Evolutionary conservation across 345 rosid species (phyloP).

Genomic region (Sonneratia alba): DNA sequence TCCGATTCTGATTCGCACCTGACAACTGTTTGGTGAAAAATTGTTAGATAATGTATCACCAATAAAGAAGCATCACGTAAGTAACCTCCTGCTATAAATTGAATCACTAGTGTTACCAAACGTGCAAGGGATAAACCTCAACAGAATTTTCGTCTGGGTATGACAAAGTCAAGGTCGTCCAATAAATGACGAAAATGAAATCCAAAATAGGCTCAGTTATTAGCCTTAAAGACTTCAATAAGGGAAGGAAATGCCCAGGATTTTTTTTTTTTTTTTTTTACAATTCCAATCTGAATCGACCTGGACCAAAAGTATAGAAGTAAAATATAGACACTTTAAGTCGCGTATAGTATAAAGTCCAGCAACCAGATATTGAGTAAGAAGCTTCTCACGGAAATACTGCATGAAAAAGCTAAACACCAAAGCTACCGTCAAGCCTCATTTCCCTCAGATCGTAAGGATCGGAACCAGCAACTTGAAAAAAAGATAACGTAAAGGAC

Average conservation of each 20-base stretch:
- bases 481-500: background rate
- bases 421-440: background rate
- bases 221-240: background rate
- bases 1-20: slow-evolving; percentile 59
- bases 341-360: background rate
- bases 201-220: background rate
- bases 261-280: background rate
- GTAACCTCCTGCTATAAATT: background rate
- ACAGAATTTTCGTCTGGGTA: background rate
- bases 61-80: slow-evolving; percentile 22
- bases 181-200: background rate
- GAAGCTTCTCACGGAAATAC: background rate
- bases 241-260: background rate
- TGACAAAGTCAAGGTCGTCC: background rate
- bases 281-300: background rate
- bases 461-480: background rate
- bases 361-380: background rate
- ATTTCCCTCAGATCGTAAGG: background rate
- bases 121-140: background rate
- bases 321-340: background rate
- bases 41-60: background rate
- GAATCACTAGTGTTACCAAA: background rate
- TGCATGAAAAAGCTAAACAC: background rate
- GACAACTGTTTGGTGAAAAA: slow-evolving; percentile 32
- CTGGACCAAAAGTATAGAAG: background rate